These are phyloP conservation scores for Boletus tomentosulus DNA, from an alignment of 768 basidiomycete species.

Conservation along the genomic window DNA sequence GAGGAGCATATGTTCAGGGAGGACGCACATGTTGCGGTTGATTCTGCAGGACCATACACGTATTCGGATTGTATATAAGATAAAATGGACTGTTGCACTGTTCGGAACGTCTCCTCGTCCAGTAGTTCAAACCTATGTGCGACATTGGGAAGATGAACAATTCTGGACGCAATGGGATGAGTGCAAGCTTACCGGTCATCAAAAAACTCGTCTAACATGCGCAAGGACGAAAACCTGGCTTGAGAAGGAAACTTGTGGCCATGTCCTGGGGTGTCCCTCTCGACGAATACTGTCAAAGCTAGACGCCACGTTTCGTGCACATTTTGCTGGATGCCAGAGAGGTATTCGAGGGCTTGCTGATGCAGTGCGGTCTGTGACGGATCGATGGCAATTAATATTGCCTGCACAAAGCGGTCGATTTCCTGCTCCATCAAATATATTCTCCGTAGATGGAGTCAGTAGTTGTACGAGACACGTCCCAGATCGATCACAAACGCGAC, in stretches of 20 bases:
- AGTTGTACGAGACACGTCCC: conserved; percentile 17
- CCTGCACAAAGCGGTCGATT: conserved; percentile 73
- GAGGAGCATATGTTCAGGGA: not conserved
- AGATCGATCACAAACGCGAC: conserved; percentile 12
- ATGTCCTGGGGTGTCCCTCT: conserved; percentile 52
- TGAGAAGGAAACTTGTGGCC: conserved; percentile 62
- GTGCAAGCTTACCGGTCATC: conserved; percentile 67
- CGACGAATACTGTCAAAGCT: conserved; percentile 70
- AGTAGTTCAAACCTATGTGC: conserved; percentile 55
- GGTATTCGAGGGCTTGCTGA: conserved; percentile 82
- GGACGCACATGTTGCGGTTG: conserved; percentile 71
- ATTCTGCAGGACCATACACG: conserved; percentile 79
- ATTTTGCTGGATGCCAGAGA: conserved; percentile 74
- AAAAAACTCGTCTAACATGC: conserved; percentile 77
- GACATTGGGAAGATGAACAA: not conserved
- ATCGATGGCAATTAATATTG: conserved; percentile 85
- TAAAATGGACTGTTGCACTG: conserved; percentile 71
- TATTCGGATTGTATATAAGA: conserved; percentile 88
- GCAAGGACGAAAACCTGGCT: conserved; percentile 75
- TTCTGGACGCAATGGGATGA: not conserved
- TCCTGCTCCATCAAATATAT: conserved; percentile 61
- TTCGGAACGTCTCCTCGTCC: conserved; percentile 65
- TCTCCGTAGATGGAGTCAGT: conserved; percentile 6
- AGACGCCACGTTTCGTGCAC: conserved; percentile 76
- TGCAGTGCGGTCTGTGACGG: conserved; percentile 67